Percentiles rank a stretch among this genome's conserved stretches.
Evolutionary conservation across 352 stramenopile genomes (phyloP).

Genomic region (Discostella stelligera): DNA sequence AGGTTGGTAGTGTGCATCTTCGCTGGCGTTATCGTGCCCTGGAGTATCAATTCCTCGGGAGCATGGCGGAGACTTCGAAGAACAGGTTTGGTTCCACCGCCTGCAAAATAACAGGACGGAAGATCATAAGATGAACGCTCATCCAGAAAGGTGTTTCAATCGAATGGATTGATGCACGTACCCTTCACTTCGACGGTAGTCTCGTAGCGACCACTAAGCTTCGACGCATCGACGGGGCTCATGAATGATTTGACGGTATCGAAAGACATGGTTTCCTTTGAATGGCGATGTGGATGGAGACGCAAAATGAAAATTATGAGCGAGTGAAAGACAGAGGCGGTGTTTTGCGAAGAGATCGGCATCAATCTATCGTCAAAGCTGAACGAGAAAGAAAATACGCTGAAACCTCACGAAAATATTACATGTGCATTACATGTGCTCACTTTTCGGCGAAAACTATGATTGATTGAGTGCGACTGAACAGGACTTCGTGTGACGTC

Average conservation of each 20-base stretch:
- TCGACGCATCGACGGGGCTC: slow-evolving; percentile 34
- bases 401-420: not conserved
- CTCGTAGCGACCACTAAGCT: slow-evolving; percentile 49
- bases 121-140: not conserved
- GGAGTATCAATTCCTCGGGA: slow-evolving; percentile 27
- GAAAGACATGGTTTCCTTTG: slow-evolving; percentile 18
- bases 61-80: slow-evolving; percentile 40
- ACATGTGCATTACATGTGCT: not conserved
- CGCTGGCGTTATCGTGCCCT: slow-evolving; percentile 8
- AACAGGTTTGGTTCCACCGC: slow-evolving; percentile 25
- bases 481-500: not conserved
- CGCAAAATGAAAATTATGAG: slow-evolving; percentile 3
- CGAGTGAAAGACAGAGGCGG: not conserved
- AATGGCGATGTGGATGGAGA: slow-evolving; percentile 1
- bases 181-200: slow-evolving; percentile 21
- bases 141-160: not conserved
- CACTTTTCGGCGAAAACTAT: not conserved
- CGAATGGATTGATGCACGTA: slow-evolving; percentile 13
- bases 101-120: not conserved
- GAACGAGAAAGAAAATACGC: not conserved
- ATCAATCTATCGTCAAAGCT: not conserved
- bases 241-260: slow-evolving; percentile 29
- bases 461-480: not conserved
- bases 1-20: slow-evolving; percentile 85
- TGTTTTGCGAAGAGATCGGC: too few species aligned